These are phyloP conservation scores for Epichloe brachyelytri DNA, from an alignment of 2,329 filamentous ascomycete genomes.

Conservation along the genomic window DNA sequence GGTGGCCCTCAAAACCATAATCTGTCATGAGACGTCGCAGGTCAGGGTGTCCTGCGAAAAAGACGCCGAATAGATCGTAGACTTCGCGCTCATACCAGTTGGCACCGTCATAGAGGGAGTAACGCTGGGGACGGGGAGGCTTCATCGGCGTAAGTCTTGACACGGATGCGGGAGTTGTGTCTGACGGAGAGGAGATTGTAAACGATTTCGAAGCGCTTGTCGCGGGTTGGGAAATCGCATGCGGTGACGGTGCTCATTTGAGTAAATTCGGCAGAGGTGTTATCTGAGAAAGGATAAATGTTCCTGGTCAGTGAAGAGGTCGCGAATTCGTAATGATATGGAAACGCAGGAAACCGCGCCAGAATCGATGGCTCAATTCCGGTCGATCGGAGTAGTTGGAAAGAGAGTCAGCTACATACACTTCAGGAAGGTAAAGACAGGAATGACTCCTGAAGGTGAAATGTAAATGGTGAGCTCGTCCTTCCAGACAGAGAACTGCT, in stretches of 20 bases:
- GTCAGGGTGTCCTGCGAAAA: slow-evolving; percentile 92
- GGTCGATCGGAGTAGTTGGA: background rate
- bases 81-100: slow-evolving; percentile 99
- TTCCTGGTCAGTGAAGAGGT: background rate
- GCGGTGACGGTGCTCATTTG: slow-evolving; percentile 86
- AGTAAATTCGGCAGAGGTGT: slow-evolving; percentile 94
- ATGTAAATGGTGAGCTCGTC: slow-evolving; percentile 96
- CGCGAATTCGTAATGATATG: background rate
- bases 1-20: slow-evolving; percentile 97
- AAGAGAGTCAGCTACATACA: slow-evolving; percentile 27
- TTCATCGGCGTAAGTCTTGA: slow-evolving; percentile 98
- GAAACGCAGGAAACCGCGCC: background rate
- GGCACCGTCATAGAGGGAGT: slow-evolving; percentile 83
- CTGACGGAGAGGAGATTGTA: slow-evolving; percentile 95
- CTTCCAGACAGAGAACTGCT: slow-evolving; percentile 99
- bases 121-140: slow-evolving; percentile 85
- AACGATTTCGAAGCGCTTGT: slow-evolving; percentile 93
- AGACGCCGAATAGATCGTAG: slow-evolving; percentile 94
- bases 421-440: slow-evolving; percentile 89
- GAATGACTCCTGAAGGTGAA: slow-evolving; percentile 73
- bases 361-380: background rate
- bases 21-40: slow-evolving; percentile 97
- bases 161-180: slow-evolving; percentile 90
- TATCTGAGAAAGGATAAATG: slow-evolving; percentile 39
- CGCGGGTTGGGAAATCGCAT: slow-evolving; percentile 88